Percentiles rank a stretch among this genome's conserved stretches.
These are phyloP conservation scores for Phialophora expanda DNA, from an alignment of 2,329 filamentous ascomycete genomes.

Conservation along the genomic window DNA sequence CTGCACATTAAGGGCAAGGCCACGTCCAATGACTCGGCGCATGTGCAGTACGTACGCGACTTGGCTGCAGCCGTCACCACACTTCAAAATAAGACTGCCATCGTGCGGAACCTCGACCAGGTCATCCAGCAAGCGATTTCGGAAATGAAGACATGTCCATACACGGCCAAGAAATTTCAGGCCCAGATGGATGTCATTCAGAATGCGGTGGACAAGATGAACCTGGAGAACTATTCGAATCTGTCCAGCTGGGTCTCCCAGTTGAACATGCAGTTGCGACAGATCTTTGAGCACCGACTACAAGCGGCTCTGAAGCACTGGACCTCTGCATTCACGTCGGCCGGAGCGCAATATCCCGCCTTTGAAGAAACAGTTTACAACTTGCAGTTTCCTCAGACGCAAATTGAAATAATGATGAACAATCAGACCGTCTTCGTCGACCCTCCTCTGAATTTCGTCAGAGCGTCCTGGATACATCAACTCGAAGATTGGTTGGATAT, in stretches of 20 bases:
- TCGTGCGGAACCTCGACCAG: conserved; percentile 77
- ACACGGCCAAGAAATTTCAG: conserved; percentile 79
- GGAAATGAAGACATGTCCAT: conserved; percentile 83
- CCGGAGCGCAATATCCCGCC: conserved; percentile 33
- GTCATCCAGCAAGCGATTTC: conserved; percentile 79
- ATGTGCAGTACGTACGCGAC: conserved; percentile 94
- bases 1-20: conserved; percentile 73
- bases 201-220: conserved; percentile 91
- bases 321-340: conserved; percentile 80
- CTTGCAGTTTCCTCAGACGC: conserved; percentile 58
- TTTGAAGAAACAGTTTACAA: conserved; percentile 40
- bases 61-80: conserved; percentile 86
- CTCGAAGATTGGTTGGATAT: conserved; percentile 92
- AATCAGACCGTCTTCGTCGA: conserved; percentile 98
- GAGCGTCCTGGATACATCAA: conserved; percentile 91
- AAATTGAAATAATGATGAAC: conserved; percentile 95
- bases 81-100: conserved; percentile 83
- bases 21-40: conserved; percentile 76
- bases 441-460: conserved; percentile 86
- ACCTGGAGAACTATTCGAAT: conserved; percentile 94
- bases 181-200: conserved; percentile 84
- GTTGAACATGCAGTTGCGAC: conserved; percentile 84
- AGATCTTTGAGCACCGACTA: conserved; percentile 79
- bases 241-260: conserved; percentile 85
- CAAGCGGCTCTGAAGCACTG: conserved; percentile 82